A percentile compares a stretch with the other conserved stretches of the same genome.
Conservation (phyloP, 768 basidiomycete genomes). For the Trametes gibbosa region DNA sequence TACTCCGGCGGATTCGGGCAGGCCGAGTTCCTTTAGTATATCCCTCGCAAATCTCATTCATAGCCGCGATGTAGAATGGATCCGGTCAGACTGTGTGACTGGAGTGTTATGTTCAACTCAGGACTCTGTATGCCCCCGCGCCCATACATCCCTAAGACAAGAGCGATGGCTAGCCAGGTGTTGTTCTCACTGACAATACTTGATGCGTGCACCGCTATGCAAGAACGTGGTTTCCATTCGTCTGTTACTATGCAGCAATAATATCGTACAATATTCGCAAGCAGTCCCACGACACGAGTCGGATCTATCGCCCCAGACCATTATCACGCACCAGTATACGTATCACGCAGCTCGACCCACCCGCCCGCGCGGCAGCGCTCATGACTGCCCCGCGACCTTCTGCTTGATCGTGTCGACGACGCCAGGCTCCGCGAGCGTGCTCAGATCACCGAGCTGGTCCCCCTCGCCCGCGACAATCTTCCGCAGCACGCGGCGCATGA, state of each 20-base stretch:
- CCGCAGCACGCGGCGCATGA: constrained; percentile 94
- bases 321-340: background rate
- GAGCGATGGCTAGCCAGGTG: too few species aligned
- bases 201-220: too few species aligned
- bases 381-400: constrained; percentile 51
- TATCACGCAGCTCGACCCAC: background rate
- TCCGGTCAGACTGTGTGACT: too few species aligned
- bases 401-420: constrained; percentile 84
- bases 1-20: too few species aligned
- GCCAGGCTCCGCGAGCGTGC: constrained; percentile 85
- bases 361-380: background rate
- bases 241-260: background rate
- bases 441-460: constrained; percentile 93
- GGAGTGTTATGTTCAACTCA: too few species aligned
- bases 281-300: background rate
- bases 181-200: too few species aligned
- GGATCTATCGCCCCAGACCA: background rate
- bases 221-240: too few species aligned
- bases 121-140: too few species aligned
- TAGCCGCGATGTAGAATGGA: too few species aligned
- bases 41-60: too few species aligned
- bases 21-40: too few species aligned
- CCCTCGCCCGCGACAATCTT: constrained; percentile 95
- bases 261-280: constrained; percentile 12
- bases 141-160: too few species aligned